These are phyloP conservation scores for Smallanthus sonchifolius DNA, from an alignment of 129 eudicot species.

Conservation along the genomic window DNA sequence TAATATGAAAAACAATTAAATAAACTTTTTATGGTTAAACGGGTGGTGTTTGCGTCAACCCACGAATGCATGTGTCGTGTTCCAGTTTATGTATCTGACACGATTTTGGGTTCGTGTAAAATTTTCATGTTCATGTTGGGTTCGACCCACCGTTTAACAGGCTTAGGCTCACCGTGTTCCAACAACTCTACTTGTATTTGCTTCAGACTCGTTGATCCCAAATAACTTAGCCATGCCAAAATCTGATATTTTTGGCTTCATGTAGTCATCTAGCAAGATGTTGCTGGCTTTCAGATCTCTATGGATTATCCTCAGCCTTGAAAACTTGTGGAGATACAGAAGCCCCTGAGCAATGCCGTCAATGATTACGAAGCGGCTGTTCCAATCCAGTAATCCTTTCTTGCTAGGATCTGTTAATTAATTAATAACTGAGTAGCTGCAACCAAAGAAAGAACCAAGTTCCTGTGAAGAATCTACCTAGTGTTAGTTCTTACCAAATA, in stretches of 20 bases:
- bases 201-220: constrained; percentile 18
- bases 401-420: constrained; percentile 16
- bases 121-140: too few relatives aligned
- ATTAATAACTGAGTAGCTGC: background rate
- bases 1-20: too few relatives aligned
- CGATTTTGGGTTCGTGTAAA: too few relatives aligned
- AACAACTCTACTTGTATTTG: constrained; percentile 31
- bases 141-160: too few relatives aligned
- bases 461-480: background rate
- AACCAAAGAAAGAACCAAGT: background rate
- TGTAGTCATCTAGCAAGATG: constrained; percentile 27
- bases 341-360: constrained; percentile 37
- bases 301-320: constrained; percentile 33
- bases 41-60: too few relatives aligned
- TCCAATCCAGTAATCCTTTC: constrained; percentile 25
- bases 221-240: constrained; percentile 35
- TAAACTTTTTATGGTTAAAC: too few relatives aligned
- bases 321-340: constrained; percentile 28
- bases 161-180: constrained; percentile 25
- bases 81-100: too few relatives aligned
- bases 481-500: constrained; percentile 20
- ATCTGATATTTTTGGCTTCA: constrained; percentile 29
- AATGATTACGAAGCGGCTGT: constrained; percentile 22
- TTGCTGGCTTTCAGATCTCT: constrained; percentile 36
- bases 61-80: too few relatives aligned